Evolutionary conservation across 805 yeast genomes (phyloP).

Genomic region (Yarrowia hollandica): DNA sequence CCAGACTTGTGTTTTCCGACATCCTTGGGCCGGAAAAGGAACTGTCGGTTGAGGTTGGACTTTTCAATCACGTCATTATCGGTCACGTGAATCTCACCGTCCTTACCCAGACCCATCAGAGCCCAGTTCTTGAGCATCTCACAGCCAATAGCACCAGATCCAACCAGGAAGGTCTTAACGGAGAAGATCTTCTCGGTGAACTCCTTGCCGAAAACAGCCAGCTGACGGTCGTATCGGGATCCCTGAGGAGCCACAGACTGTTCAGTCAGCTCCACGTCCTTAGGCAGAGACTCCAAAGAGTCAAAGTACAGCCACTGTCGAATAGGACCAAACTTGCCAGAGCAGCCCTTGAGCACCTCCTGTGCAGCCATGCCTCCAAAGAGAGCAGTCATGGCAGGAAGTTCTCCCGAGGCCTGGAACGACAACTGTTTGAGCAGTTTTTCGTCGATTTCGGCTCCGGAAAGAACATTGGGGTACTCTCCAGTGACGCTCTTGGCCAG

Average conservation of each 20-base stretch:
- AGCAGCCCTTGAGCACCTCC: slow-evolving; percentile 91
- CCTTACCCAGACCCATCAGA: slow-evolving; percentile 87
- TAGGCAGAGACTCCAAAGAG: slow-evolving; percentile 86
- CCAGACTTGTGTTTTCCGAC: slow-evolving; percentile 91
- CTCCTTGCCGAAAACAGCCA: slow-evolving; percentile 85
- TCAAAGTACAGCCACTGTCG: slow-evolving; percentile 92
- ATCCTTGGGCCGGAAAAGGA: slow-evolving; percentile 89
- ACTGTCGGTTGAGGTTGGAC: slow-evolving; percentile 94
- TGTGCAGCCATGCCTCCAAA: slow-evolving; percentile 95
- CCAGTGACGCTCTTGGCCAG: slow-evolving; percentile 59
- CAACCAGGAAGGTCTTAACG: slow-evolving; percentile 84
- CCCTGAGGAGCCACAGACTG: slow-evolving; percentile 73
- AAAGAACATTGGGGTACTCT: slow-evolving; percentile 60
- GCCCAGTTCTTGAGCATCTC: slow-evolving; percentile 99
- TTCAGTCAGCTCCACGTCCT: slow-evolving; percentile 53
- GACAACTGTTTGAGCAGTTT: slow-evolving; percentile 69
- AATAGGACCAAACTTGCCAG: slow-evolving; percentile 93
- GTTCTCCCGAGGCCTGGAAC: slow-evolving; percentile 85
- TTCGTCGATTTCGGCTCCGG: slow-evolving; percentile 59
- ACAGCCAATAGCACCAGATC: slow-evolving; percentile 99
- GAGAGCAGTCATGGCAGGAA: slow-evolving; percentile 86
- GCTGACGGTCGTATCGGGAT: slow-evolving; percentile 90
- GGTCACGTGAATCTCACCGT: slow-evolving; percentile 81
- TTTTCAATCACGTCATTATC: slow-evolving; percentile 95
- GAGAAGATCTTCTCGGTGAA: slow-evolving; percentile 75